Evolutionary conservation across 805 yeast species (phyloP).

Genomic region (Geotrichum ghanense): DNA sequence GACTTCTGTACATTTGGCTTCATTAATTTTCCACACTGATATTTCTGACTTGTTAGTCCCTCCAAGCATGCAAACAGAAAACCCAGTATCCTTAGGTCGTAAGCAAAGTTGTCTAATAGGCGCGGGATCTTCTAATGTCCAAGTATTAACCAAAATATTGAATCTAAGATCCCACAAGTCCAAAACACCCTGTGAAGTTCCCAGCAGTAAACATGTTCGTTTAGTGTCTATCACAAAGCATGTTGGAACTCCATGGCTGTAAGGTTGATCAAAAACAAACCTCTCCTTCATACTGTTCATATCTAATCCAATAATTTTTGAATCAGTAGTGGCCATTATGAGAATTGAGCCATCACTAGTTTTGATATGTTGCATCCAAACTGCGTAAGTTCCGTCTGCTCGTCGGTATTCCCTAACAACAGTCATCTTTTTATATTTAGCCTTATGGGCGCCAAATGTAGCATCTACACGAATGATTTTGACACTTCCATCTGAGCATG

Average conservation of each 20-base stretch:
- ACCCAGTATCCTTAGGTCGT: slow-evolving; percentile 34
- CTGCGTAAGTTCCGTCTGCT: slow-evolving; percentile 31
- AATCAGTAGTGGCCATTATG: slow-evolving; percentile 40
- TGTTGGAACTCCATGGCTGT: slow-evolving; percentile 54
- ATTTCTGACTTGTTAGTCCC: slow-evolving; percentile 51
- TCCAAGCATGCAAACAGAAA: slow-evolving; percentile 49
- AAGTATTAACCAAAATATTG: slow-evolving; percentile 43
- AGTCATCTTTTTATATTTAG: slow-evolving; percentile 15
- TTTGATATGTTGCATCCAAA: slow-evolving; percentile 32
- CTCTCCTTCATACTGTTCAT: slow-evolving; percentile 39
- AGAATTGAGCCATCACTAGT: slow-evolving; percentile 33
- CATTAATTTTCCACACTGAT: slow-evolving; percentile 66
- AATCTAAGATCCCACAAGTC: slow-evolving; percentile 78
- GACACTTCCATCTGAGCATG: slow-evolving; percentile 21
- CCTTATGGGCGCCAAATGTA: slow-evolving; percentile 7
- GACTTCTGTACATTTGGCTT: slow-evolving; percentile 42
- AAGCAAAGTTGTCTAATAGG: slow-evolving; percentile 39
- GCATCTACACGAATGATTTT: slow-evolving; percentile 19
- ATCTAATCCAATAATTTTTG: slow-evolving; percentile 44
- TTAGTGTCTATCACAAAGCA: slow-evolving; percentile 45
- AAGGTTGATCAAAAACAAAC: slow-evolving; percentile 37
- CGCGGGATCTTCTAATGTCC: slow-evolving; percentile 41
- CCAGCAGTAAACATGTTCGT: slow-evolving; percentile 56
- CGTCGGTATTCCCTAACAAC: slow-evolving; percentile 34
- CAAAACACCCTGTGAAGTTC: slow-evolving; percentile 64